A percentile compares a stretch with the other conserved stretches of the same genome.
phyloP scores from a whole-genome alignment of 1,284 basidiomycete genomes.

The Moesziomyces globuligerus region DNA sequence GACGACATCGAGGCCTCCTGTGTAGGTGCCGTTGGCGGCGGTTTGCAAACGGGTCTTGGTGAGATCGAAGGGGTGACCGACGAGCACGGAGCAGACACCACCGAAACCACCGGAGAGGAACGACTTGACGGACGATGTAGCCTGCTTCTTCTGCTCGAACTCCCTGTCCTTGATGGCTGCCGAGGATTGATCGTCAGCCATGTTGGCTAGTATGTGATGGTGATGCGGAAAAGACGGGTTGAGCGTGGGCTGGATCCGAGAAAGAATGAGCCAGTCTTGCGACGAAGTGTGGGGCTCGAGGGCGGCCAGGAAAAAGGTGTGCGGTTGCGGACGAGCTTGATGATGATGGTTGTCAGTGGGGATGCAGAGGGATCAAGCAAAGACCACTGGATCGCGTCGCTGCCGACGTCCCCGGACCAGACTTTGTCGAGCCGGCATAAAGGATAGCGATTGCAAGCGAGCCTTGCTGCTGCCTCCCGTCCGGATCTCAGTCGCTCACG shows the following conservation, averaged over 20 bases:
- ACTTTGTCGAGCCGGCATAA: not conserved
- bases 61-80: conserved; percentile 97
- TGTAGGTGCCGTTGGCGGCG: conserved; percentile 87
- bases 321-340: not conserved
- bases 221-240: conserved; percentile 1
- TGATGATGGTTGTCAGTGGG: not conserved
- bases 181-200: conserved; percentile 58
- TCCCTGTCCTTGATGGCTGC: conserved; percentile 49
- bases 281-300: not conserved
- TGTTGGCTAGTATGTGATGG: conserved; percentile 23
- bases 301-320: not conserved
- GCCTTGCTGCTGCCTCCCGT: no score
- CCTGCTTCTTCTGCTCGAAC: conserved; percentile 57
- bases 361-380: not conserved
- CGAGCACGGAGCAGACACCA: conserved; percentile 84
- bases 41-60: conserved; percentile 95
- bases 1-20: conserved; percentile 91
- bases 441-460: not conserved
- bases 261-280: not conserved
- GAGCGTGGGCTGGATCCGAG: not conserved
- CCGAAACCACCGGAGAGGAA: conserved; percentile 81
- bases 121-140: conserved; percentile 63
- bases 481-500: no score
- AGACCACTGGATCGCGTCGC: no score
- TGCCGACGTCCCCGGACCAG: not conserved